phyloP scores from a whole-genome alignment of 306 rosid species.

The Acmispon strigosus region DNA sequence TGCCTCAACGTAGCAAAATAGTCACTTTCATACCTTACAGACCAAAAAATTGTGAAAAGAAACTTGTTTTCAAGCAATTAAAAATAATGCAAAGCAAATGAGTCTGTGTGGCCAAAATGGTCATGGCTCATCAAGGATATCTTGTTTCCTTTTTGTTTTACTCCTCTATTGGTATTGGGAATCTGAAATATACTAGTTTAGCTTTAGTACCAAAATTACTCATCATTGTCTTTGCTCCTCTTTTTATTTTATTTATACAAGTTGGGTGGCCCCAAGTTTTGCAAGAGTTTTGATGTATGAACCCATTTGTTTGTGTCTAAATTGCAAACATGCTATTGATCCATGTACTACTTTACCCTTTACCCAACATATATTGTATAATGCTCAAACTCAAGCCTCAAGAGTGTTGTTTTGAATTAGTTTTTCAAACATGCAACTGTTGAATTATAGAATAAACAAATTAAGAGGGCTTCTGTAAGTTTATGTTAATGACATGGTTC shows the following conservation, averaged over 20 bases:
- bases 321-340: not conserved
- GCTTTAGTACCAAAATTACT: not conserved
- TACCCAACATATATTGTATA: not conserved
- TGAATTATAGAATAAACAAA: too few relatives aligned
- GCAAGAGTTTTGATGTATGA: not conserved
- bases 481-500: too few relatives aligned
- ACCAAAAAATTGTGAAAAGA: constrained; percentile 64
- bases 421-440: too few relatives aligned
- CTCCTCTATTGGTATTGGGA: not conserved
- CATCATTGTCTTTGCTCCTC: not conserved
- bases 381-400: not conserved
- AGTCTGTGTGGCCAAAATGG: constrained; percentile 1
- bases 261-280: not conserved
- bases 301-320: not conserved
- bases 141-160: not conserved
- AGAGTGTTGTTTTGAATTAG: too few relatives aligned
- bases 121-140: not conserved
- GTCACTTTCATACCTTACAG: constrained; percentile 41
- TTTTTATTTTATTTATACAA: not conserved
- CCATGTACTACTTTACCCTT: not conserved
- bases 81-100: not conserved
- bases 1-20: constrained; percentile 46
- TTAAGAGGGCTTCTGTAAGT: too few relatives aligned
- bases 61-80: constrained; percentile 37
- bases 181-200: not conserved